These are phyloP conservation scores for Crithidia brevicula DNA, from an alignment of 208 protist genomes.

Conservation along the genomic window DNA sequence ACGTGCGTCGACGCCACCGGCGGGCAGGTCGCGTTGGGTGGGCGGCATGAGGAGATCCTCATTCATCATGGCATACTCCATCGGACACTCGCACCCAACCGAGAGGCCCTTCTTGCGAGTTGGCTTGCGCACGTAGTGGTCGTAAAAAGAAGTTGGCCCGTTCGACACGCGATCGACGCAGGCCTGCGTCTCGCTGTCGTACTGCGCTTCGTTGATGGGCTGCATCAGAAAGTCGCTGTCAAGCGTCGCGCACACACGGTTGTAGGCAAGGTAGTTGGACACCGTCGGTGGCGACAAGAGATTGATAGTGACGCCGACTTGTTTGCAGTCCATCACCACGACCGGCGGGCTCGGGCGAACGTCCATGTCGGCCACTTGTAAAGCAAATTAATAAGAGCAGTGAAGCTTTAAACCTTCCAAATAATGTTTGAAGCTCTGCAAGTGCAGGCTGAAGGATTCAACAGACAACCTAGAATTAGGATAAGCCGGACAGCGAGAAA, in stretches of 20 bases:
- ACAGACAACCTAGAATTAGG: too few relatives aligned
- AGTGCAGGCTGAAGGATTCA: too few relatives aligned
- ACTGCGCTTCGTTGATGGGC: slow-evolving; percentile 74
- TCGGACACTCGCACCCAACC: slow-evolving; percentile 44
- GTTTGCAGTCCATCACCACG: slow-evolving; percentile 30
- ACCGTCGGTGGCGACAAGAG: slow-evolving; percentile 41
- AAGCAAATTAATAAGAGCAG: too few relatives aligned
- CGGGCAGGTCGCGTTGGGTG: slow-evolving; percentile 34
- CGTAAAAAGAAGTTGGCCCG: slow-evolving; percentile 53
- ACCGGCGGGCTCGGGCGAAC: slow-evolving; percentile 2
- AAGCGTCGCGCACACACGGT: slow-evolving; percentile 45
- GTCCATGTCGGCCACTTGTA: slow-evolving; percentile 9
- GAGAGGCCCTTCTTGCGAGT: slow-evolving; percentile 52
- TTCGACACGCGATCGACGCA: slow-evolving; percentile 58
- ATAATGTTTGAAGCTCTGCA: too few relatives aligned
- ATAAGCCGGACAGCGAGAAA: too few relatives aligned
- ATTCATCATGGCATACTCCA: slow-evolving; percentile 31
- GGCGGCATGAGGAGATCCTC: slow-evolving; percentile 45
- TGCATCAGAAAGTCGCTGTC: slow-evolving; percentile 70
- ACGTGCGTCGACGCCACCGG: slow-evolving; percentile 17
- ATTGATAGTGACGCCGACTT: slow-evolving; percentile 43
- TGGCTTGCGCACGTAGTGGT: slow-evolving; percentile 55
- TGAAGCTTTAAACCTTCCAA: too few relatives aligned
- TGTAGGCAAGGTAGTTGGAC: slow-evolving; percentile 62
- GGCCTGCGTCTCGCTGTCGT: slow-evolving; percentile 76